These are phyloP conservation scores for Sporothrix inflata DNA, from an alignment of 2,329 filamentous ascomycete genomes.

Conservation along the genomic window DNA sequence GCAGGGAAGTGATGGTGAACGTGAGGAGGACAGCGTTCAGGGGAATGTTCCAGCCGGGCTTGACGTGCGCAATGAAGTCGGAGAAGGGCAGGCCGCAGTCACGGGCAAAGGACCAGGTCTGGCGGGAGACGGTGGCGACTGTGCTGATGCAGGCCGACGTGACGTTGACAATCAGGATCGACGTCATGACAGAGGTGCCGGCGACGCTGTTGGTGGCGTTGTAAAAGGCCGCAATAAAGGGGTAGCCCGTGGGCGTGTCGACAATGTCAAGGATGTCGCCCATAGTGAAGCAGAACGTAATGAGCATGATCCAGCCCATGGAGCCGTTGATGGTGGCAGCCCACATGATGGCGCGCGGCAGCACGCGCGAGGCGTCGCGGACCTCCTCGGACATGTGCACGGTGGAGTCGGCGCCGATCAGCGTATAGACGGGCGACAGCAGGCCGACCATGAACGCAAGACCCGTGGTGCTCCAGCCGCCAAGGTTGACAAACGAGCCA, in stretches of 20 bases:
- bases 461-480: constrained; percentile 51
- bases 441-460: constrained; percentile 53
- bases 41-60: constrained; percentile 44
- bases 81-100: constrained; percentile 50
- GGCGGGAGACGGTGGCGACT: constrained; percentile 60
- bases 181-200: constrained; percentile 54
- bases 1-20: constrained; percentile 48
- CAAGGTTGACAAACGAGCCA: constrained; percentile 51
- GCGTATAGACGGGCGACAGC: constrained; percentile 45
- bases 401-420: constrained; percentile 44
- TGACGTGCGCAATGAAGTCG: constrained; percentile 44
- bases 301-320: constrained; percentile 45
- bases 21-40: constrained; percentile 53
- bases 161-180: constrained; percentile 53
- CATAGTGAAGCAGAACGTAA: constrained; percentile 45
- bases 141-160: constrained; percentile 56
- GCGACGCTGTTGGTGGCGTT: constrained; percentile 53
- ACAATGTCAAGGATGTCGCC: constrained; percentile 37
- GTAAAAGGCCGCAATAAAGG: constrained; percentile 63
- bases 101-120: constrained; percentile 58
- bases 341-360: constrained; percentile 46
- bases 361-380: constrained; percentile 40
- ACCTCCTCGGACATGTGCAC: constrained; percentile 48
- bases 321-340: constrained; percentile 42
- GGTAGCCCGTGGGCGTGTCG: constrained; percentile 52